Evolutionary conservation across 208 protist species (phyloP), one percentile per base, ranked within the genome.

Genomic region (Wallacemonas sp.): DNA sequence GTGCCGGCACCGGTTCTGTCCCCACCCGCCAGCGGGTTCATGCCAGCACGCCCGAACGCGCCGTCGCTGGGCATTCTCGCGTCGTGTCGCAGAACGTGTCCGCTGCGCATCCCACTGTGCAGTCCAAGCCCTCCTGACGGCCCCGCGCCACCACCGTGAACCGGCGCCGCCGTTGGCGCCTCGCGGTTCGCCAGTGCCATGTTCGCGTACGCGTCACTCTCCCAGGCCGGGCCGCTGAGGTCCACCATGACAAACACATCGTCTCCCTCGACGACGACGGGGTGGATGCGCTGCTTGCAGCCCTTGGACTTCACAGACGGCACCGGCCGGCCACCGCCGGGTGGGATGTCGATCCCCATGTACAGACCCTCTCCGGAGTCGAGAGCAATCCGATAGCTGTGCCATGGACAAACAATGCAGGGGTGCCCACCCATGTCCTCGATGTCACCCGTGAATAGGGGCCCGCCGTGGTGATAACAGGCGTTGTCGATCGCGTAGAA

Each of bases 401-500:
- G 92, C 90, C 89, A 95, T 13, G 92, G 92, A 38, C 92, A 97
- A 2, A 95, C 83, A 45, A 97, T 84, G 67, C 92, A 97, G 4
- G 81, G 81, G 63, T 92, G 87, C 1, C 89, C 86, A 17, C 81
- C 92, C 68, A 96, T 79, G 22, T 96, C 90, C 68, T 97, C 92
- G 59, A 97, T 95, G 66, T 97, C 92, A 8, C 92, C 92, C 4
- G 79, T 71, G 30, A 94, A 66, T n/a, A 97, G 72, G 15, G 88
- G 83, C 9, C 88, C 92, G 27, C 92, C 92, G 61, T 96, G 90
- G 71, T 97, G 92, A 57, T 97, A 97, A 66, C 92, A 97, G 2
- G 88, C 89, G 67, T 96, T 97, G 85, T 97, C 92, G 29, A 97
- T 78, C 0, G 92, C 89, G 59, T 87, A 97, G 29, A 93, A 85